Evolutionary conservation across 2,329 filamentous ascomycete genomes (phyloP), one percentile per base, ranked within the genome.

Genomic region (Exophiala calicioides): DNA sequence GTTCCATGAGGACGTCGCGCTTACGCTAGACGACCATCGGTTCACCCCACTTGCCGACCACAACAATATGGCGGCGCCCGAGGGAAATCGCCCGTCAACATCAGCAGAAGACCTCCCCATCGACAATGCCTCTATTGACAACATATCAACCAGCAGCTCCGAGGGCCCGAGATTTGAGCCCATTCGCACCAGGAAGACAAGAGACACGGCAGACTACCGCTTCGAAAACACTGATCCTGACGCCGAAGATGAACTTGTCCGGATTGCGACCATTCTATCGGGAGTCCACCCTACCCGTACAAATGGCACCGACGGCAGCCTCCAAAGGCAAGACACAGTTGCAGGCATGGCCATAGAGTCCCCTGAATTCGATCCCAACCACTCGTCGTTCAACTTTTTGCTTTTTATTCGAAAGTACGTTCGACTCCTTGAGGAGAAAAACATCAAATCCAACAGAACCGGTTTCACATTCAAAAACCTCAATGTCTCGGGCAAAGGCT

Each of bases 391-490:
- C 47, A 52, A 54, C 15, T 54, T 56, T 30, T 47, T 37, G 18
- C 50, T 56, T 4, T 56, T 51, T 51, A 26, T 46, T n/a, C 45
- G 50, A 18, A 53, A 56, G 24, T 50, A 52, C 26, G 23, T 53
- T 2, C 51, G 52, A 24, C 44, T 51, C 12, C 47, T 56, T 13
- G 53, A 54, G 27, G 16, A 49, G 26, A 36, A 46, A 18, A 40
- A 50, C 24, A 33, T 52, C 38, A 50, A 47, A 21, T 13, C 16
- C 4, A 35, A 29, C 33, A 26, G 53, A 36, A 42, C 32, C 3
- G 84, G 84, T 19, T 73, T 87, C 0, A 80, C 83, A 1, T 87
- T 82, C 78, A 72, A 78, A 54, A 72, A 81, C 45, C 70, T 87
- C 38, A 84, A 71, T 0, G 83, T 87, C n/a, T 74, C 81, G 43